phyloP scores from a whole-genome alignment of 345 rosid genomes.

The Arabidopsis thaliana region DNA sequence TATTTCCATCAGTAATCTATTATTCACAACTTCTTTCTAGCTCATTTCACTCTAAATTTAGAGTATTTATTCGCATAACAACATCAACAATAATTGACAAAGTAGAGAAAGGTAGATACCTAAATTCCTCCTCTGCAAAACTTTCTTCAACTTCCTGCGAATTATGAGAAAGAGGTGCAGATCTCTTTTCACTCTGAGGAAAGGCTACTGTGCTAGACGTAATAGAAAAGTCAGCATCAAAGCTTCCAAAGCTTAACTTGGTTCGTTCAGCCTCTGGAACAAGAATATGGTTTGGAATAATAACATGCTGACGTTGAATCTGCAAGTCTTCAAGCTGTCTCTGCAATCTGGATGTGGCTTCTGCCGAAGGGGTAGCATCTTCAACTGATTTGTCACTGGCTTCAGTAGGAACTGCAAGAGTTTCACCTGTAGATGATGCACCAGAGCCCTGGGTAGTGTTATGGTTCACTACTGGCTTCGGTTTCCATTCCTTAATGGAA shows the following conservation, averaged over 20 bases:
- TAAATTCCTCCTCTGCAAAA: slow-evolving; percentile 58
- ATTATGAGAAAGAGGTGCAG: slow-evolving; percentile 66
- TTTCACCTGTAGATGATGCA: slow-evolving; percentile 55
- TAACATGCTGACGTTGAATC: slow-evolving; percentile 88
- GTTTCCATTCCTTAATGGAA: slow-evolving; percentile 87
- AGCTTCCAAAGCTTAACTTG: slow-evolving; percentile 94
- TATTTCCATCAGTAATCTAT: slow-evolving; percentile 1
- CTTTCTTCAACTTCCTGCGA: slow-evolving; percentile 64
- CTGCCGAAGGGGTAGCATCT: slow-evolving; percentile 58
- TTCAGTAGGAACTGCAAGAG: slow-evolving; percentile 53
- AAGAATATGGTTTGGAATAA: slow-evolving; percentile 86
- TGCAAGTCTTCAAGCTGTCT: slow-evolving; percentile 74
- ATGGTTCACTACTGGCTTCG: slow-evolving; percentile 66
- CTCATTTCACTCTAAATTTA: slow-evolving; percentile 8
- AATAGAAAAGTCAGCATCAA: slow-evolving; percentile 77
- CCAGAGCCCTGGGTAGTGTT: slow-evolving; percentile 59
- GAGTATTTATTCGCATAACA: slow-evolving; percentile 6
- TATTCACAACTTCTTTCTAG: slow-evolving; percentile 1
- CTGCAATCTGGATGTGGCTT: slow-evolving; percentile 66
- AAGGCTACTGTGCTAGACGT: slow-evolving; percentile 45
- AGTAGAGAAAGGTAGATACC: slow-evolving; percentile 48
- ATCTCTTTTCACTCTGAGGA: slow-evolving; percentile 70
- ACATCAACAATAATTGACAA: slow-evolving; percentile 18
- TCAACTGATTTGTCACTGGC: slow-evolving; percentile 50
- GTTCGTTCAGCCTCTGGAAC: slow-evolving; percentile 93